These are phyloP conservation scores for Phytophthora idaei DNA, from an alignment of 352 stramenopile species.

Conservation along the genomic window DNA sequence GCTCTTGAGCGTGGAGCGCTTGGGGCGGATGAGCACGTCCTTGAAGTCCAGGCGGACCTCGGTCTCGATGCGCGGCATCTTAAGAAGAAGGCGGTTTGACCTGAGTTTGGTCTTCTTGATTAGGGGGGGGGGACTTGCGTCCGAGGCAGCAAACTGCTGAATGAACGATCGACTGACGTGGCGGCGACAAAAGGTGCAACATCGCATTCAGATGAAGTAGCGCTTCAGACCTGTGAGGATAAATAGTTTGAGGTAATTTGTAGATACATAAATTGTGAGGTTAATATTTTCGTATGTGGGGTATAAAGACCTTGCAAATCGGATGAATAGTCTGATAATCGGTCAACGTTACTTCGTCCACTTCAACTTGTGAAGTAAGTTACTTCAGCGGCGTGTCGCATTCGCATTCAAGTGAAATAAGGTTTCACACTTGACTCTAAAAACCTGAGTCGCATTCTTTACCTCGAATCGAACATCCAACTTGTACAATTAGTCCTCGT, in stretches of 20 bases:
- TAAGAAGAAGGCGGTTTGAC: background rate
- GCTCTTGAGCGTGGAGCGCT: constrained; percentile 91
- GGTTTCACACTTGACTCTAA: no score
- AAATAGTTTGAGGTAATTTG: background rate
- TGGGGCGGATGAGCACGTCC: constrained; percentile 94
- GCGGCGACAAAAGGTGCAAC: constrained; percentile 18
- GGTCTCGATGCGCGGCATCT: constrained; percentile 90
- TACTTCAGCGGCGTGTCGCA: background rate
- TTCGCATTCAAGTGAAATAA: no score
- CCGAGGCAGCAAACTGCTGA: constrained; percentile 40
- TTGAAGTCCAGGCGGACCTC: constrained; percentile 94
- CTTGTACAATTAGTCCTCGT: no score
- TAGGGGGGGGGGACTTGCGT: constrained; percentile 22
- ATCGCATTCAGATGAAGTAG: constrained; percentile 23
- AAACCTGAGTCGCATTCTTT: no score
- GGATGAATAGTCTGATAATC: background rate
- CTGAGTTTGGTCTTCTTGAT: constrained; percentile 8
- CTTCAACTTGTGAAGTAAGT: constrained; percentile 9
- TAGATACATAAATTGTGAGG: background rate
- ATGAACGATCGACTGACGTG: constrained; percentile 29
- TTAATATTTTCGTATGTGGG: background rate
- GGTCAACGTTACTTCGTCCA: constrained; percentile 1
- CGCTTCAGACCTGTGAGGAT: background rate
- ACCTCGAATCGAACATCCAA: no score
- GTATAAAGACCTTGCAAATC: constrained; percentile 2